Percentiles rank a stretch among this genome's conserved stretches.
These are phyloP conservation scores for Symmetrospora coprosmae DNA, from an alignment of 768 basidiomycete species.

Conservation along the genomic window DNA sequence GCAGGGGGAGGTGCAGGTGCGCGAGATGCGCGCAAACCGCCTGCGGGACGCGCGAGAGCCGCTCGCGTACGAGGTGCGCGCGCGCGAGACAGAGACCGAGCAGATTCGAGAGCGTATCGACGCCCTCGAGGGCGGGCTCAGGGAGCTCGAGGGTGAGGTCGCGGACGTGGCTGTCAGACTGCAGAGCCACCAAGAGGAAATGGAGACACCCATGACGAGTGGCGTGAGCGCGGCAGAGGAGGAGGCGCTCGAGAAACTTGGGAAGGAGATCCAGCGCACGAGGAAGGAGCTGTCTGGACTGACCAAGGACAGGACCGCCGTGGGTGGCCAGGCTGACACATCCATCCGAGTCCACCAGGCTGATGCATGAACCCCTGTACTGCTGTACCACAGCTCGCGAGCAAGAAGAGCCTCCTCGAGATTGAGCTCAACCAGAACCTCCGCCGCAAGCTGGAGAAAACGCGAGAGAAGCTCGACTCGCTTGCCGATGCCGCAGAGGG, in stretches of 20 bases:
- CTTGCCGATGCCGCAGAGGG: conserved; percentile 44
- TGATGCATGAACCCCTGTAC: too few relatives aligned
- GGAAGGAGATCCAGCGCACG: conserved; percentile 59
- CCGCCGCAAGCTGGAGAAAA: conserved; percentile 60
- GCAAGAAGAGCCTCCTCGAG: conserved; percentile 64
- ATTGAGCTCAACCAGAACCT: conserved; percentile 87
- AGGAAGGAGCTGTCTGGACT: conserved; percentile 58
- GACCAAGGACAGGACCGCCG: conserved; percentile 55
- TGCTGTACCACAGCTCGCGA: conserved; percentile 52
- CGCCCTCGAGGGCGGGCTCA: conserved; percentile 52
- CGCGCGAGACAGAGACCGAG: conserved; percentile 56
- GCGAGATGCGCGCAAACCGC: conserved; percentile 56
- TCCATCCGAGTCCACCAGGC: too few relatives aligned
- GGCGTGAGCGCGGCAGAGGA: conserved; percentile 63
- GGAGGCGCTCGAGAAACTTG: conserved; percentile 49
- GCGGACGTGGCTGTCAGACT: conserved; percentile 50
- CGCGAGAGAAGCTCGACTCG: conserved; percentile 59
- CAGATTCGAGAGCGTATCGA: conserved; percentile 49
- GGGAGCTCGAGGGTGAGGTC: conserved; percentile 61
- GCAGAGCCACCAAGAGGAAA: conserved; percentile 42
- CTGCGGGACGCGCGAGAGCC: conserved; percentile 55
- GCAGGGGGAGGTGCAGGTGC: conserved; percentile 57
- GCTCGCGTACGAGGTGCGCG: conserved; percentile 49
- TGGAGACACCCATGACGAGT: conserved; percentile 48
- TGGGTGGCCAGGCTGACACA: too few relatives aligned